Evolutionary conservation across 2,329 filamentous ascomycete species (phyloP).

Genomic region (Fusarium annulatum): DNA sequence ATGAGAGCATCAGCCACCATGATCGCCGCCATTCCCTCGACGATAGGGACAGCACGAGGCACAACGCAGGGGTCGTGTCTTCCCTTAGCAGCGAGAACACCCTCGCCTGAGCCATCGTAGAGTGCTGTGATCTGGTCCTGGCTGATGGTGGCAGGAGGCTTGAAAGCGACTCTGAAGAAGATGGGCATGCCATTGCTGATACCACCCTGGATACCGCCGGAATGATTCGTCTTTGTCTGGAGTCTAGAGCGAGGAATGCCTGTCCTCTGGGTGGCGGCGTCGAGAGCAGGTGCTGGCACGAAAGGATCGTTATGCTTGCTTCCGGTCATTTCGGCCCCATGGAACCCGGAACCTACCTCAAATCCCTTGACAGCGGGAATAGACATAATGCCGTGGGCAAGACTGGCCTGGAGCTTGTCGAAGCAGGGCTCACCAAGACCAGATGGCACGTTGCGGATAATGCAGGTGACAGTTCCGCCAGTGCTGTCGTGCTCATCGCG

Average conservation of each 20-base stretch:
- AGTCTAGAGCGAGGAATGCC: conserved; percentile 65
- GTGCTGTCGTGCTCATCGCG: conserved; percentile 87
- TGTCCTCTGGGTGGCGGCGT: conserved; percentile 56
- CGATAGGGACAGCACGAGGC: conserved; percentile 85
- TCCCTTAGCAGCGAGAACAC: conserved; percentile 89
- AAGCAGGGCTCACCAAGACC: conserved; percentile 95
- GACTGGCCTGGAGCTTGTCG: conserved; percentile 91
- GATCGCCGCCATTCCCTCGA: conserved; percentile 91
- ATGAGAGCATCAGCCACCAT: conserved; percentile 88
- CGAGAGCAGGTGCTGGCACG: conserved; percentile 52
- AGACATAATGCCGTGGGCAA: conserved; percentile 93
- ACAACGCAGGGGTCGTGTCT: conserved; percentile 95
- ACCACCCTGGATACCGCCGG: conserved; percentile 92
- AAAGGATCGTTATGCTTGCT: conserved; percentile 89
- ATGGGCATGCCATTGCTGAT: conserved; percentile 94
- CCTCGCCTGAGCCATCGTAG: conserved; percentile 77
- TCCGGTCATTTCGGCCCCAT: conserved; percentile 84
- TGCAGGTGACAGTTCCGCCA: conserved; percentile 93
- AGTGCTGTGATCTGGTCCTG: conserved; percentile 86
- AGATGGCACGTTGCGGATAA: conserved; percentile 85
- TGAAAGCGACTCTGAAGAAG: conserved; percentile 96
- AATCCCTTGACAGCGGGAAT: conserved; percentile 97
- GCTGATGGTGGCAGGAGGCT: conserved; percentile 92
- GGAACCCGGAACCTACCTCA: conserved; percentile 93
- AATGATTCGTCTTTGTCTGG: conserved; percentile 91